These are phyloP conservation scores for Hygrophila difformis DNA, from an alignment of 257 asterid species.

Conservation along the genomic window DNA sequence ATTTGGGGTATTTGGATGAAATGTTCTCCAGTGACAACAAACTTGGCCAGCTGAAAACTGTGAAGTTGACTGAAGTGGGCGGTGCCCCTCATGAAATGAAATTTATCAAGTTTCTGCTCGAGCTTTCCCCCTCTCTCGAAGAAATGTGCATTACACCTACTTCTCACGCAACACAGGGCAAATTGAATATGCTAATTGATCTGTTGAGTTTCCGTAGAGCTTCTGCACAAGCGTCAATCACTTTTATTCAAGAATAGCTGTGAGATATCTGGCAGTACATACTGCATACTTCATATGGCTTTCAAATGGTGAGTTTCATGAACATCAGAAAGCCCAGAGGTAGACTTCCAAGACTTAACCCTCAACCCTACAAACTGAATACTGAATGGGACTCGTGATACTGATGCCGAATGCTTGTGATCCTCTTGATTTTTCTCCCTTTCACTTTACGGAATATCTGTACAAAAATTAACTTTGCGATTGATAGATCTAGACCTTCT, in stretches of 20 bases:
- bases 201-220: conserved; percentile 70
- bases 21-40: conserved; percentile 22
- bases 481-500: not conserved
- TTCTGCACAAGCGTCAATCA: conserved; percentile 61
- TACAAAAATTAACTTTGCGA: not conserved
- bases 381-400: not conserved
- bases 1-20: conserved; percentile 42
- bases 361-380: not conserved
- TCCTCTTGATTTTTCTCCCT: too few relatives aligned
- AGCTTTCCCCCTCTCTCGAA: conserved; percentile 54
- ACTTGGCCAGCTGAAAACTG: conserved; percentile 37
- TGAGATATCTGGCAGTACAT: too few relatives aligned
- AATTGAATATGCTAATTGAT: conserved; percentile 49
- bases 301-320: too few relatives aligned
- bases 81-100: conserved; percentile 61
- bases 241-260: conserved; percentile 44
- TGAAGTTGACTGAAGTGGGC: conserved; percentile 46
- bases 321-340: not conserved
- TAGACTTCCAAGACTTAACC: not conserved
- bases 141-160: conserved; percentile 49
- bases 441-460: not conserved
- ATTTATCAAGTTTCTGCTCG: conserved; percentile 64
- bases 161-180: conserved; percentile 29
- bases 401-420: not conserved
- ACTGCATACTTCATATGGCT: too few relatives aligned